Evolutionary conservation across 1,139 yeast genomes (phyloP), one percentile per base, ranked within the genome.

Genomic region (Hansenula anomala): DNA sequence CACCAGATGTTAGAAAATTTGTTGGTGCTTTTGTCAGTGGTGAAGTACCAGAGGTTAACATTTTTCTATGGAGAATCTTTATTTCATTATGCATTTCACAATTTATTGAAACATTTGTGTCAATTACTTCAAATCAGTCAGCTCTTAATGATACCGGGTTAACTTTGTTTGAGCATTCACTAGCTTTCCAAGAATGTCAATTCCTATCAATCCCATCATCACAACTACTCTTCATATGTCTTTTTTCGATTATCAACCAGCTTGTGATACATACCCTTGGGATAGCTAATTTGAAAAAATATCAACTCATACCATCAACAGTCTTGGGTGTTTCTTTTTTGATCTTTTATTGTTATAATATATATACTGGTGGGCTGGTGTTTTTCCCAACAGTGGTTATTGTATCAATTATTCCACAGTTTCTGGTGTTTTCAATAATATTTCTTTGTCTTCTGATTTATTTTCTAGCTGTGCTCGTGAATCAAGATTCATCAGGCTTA

Each of bases 101-200:
- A 51, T 78, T 80, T 43, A 63, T 80, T n/a, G 92, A 85, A 56
- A 80, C 88, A 0, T 80, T 84, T 48, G 66, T 79, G 2, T 70
- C 85, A 8, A 78, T 77, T 16, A 68, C 80, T 4, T 71, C 73
- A 40, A 87, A 86, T 8, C 61, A 62, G 26, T 68, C 70, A 34
- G 85, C 88, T 2, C 69, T 71, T 40, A 72, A 77, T 10, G 92
- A 82, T 47, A 72, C 83, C 10, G 89, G 89, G 0, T 65, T 83
- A 48, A 80, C 92, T 0, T 61, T 83, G 25, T 82, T 84, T 57
- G 94, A 84, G 53, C 82, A 78, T 52, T 80, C 89, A 1, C 59
- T 82, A 23, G 85, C 87, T 12, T 82, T 81, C 53, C 89, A 83
- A 54, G 90, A 82, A 51, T 78, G 73, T 24, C 78, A 78, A 49